Conservation (phyloP, 495 filamentous ascomycete genomes). For the Sabuloglossum arenarium region DNA sequence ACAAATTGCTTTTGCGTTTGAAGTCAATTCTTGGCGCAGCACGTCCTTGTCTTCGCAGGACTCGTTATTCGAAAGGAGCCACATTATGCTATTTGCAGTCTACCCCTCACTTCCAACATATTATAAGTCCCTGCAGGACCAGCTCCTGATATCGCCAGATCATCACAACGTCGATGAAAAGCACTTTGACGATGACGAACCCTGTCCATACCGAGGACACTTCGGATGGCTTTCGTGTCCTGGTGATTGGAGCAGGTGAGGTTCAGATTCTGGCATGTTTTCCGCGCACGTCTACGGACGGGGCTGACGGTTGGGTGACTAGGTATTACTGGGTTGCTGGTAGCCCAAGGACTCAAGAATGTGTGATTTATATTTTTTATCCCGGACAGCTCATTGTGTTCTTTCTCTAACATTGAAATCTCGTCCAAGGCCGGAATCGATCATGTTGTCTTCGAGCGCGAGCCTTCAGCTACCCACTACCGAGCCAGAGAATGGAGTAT, state of each 20-base stretch:
- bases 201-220: background rate
- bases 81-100: no score
- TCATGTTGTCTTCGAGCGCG: background rate
- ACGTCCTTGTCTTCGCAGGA: no score
- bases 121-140: no score
- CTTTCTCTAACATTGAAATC: background rate
- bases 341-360: conserved; percentile 10
- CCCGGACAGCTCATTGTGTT: background rate
- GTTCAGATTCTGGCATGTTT: no score
- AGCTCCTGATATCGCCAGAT: no score
- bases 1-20: no score
- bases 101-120: no score
- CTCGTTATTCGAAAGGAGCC: no score
- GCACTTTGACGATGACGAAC: background rate
- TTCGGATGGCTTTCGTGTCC: background rate
- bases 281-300: background rate
- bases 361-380: background rate
- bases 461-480: background rate
- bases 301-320: background rate
- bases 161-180: no score
- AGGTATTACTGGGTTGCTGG: conserved; percentile 9
- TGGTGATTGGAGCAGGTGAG: background rate
- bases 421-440: background rate
- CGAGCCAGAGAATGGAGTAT: conserved; percentile 1
- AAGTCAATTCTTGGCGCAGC: no score